Percentiles rank a stretch among this genome's conserved stretches.
These are phyloP conservation scores for Cercospora canescens DNA, from an alignment of 2,329 filamentous ascomycete species.

Conservation along the genomic window DNA sequence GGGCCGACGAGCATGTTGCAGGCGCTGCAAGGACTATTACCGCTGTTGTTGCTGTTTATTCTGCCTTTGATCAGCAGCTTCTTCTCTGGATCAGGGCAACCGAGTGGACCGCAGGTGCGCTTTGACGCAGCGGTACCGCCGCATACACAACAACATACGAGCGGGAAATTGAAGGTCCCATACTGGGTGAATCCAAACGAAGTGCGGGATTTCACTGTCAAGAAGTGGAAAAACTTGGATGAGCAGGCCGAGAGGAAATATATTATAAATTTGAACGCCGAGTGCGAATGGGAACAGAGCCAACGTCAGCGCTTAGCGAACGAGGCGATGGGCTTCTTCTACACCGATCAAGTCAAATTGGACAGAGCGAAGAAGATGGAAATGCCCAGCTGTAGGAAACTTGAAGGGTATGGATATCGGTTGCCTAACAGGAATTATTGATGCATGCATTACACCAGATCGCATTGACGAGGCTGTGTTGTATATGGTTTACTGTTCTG, in stretches of 20 bases:
- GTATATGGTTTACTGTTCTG: neutral
- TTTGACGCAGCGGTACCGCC: conserved; percentile 72
- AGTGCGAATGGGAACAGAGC: conserved; percentile 74
- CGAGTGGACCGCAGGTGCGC: conserved; percentile 67
- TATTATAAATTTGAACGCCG: conserved; percentile 63
- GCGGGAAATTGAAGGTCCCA: conserved; percentile 68
- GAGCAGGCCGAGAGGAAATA: conserved; percentile 73
- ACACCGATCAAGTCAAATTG: conserved; percentile 77
- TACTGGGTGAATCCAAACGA: conserved; percentile 86
- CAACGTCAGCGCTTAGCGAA: conserved; percentile 68
- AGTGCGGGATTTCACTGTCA: conserved; percentile 66
- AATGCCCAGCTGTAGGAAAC: conserved; percentile 59
- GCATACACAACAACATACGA: conserved; percentile 72
- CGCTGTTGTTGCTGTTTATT: conserved; percentile 82
- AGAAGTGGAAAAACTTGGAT: conserved; percentile 75
- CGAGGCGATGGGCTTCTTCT: conserved; percentile 85
- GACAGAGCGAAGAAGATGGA: conserved; percentile 64
- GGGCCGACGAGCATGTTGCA: conserved; percentile 53
- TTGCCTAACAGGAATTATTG: conserved; percentile 17
- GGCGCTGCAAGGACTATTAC: conserved; percentile 57
- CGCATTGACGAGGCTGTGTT: neutral
- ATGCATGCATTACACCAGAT: neutral
- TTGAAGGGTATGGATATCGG: conserved; percentile 52
- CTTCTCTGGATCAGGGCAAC: conserved; percentile 63
- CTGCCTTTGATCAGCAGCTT: conserved; percentile 79